Evolutionary conservation across 2,329 filamentous ascomycete species (phyloP).

Genomic region (Fusarium sp.): DNA sequence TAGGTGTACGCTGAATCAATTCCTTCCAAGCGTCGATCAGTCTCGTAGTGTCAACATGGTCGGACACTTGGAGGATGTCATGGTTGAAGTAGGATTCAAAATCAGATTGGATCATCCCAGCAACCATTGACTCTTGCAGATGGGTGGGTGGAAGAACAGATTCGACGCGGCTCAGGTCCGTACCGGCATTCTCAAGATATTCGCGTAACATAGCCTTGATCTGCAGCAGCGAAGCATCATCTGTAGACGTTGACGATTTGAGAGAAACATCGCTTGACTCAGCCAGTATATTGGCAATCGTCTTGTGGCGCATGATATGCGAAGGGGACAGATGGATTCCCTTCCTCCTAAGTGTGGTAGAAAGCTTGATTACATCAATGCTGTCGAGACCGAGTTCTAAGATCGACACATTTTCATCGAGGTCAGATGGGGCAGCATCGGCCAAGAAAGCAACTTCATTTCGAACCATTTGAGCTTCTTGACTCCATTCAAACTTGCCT

Average conservation of each 20-base stretch:
- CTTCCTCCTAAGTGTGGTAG: slow-evolving; percentile 72
- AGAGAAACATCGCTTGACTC: slow-evolving; percentile 3
- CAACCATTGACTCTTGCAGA: slow-evolving; percentile 87
- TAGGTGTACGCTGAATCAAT: slow-evolving; percentile 70
- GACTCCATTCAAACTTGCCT: slow-evolving; percentile 67
- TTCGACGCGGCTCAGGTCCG: slow-evolving; percentile 59
- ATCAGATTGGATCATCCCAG: slow-evolving; percentile 80
- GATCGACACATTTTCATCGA: slow-evolving; percentile 72
- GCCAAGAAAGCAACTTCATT: slow-evolving; percentile 72
- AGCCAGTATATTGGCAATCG: slow-evolving; percentile 68
- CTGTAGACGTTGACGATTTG: background rate
- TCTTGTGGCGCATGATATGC: slow-evolving; percentile 78
- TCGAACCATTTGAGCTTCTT: slow-evolving; percentile 63
- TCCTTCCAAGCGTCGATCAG: slow-evolving; percentile 70
- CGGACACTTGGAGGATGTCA: slow-evolving; percentile 73
- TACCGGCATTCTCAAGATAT: slow-evolving; percentile 50
- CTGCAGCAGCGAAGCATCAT: slow-evolving; percentile 21
- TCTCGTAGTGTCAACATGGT: slow-evolving; percentile 62
- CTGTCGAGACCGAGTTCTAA: slow-evolving; percentile 90
- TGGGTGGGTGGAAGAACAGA: slow-evolving; percentile 79
- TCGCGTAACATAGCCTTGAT: slow-evolving; percentile 49
- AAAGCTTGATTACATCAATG: slow-evolving; percentile 88
- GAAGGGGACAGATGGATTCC: slow-evolving; percentile 75
- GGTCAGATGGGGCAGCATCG: slow-evolving; percentile 58
- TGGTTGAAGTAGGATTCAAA: slow-evolving; percentile 87